Evolutionary conservation across 257 asterid species (phyloP).

Genomic region (Petunia secreta): DNA sequence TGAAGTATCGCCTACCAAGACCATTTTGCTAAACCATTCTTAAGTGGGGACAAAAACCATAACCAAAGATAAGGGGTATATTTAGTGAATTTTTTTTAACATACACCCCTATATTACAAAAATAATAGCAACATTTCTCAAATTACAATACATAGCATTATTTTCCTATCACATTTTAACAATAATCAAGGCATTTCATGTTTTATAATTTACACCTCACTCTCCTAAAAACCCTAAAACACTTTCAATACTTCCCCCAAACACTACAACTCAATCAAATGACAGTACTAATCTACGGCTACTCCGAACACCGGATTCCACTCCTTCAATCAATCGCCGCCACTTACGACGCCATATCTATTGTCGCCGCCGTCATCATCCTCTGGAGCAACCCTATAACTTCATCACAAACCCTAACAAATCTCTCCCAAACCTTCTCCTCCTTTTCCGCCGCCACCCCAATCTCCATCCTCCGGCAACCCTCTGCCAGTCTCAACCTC

Average conservation of each 20-base stretch:
- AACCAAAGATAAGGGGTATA: no score
- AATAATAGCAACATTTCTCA: no score
- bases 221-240: no score
- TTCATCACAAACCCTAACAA: conserved; percentile 46
- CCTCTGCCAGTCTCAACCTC: conserved; percentile 74
- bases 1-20: no score
- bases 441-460: conserved; percentile 32
- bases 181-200: no score
- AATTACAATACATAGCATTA: no score
- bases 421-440: conserved; percentile 49
- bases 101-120: no score
- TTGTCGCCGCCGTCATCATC: conserved; percentile 61
- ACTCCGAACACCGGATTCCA: conserved; percentile 82
- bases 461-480: conserved; percentile 53
- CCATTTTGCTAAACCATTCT: no score
- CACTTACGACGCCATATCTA: conserved; percentile 63
- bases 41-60: no score
- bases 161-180: no score
- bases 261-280: conserved; percentile 65
- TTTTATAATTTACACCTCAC: no score
- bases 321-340: conserved; percentile 68
- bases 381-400: conserved; percentile 91
- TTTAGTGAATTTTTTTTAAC: no score
- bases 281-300: conserved; percentile 88
- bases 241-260: conserved; percentile 23